Evolutionary conservation across 1,284 basidiomycete species (phyloP).

Genomic region (Fomitopsis palustris): DNA sequence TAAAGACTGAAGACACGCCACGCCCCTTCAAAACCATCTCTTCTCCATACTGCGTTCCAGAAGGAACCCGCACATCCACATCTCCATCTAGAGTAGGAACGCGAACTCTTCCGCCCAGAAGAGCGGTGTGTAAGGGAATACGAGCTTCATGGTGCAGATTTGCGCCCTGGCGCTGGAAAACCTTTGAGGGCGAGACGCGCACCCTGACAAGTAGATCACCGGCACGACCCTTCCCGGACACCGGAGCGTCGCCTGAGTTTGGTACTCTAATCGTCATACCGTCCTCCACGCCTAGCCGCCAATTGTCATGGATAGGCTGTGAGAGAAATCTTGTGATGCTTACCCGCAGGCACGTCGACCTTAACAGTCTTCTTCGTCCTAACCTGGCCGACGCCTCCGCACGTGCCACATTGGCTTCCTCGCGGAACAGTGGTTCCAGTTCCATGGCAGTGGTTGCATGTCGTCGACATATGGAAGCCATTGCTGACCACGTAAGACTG

Average conservation of each 20-base stretch:
- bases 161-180: conserved; percentile 89
- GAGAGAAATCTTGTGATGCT: conserved; percentile 26
- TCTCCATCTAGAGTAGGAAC: conserved; percentile 96
- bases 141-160: conserved; percentile 91
- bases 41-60: conserved; percentile 94
- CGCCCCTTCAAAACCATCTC: conserved; percentile 93
- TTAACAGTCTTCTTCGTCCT: conserved; percentile 77
- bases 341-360: conserved; percentile 85
- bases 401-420: conserved; percentile 76
- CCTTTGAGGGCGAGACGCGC: conserved; percentile 78
- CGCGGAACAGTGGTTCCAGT: conserved; percentile 79
- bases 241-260: conserved; percentile 82
- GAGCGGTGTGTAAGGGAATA: conserved; percentile 89
- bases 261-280: conserved; percentile 92
- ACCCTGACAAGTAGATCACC: conserved; percentile 92
- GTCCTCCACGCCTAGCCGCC: conserved; percentile 81
- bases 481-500: conserved; percentile 89
- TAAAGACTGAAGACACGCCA: conserved; percentile 75
- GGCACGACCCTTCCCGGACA: conserved; percentile 70
- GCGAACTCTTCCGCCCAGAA: conserved; percentile 89
- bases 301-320: conserved; percentile 12
- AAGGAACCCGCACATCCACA: conserved; percentile 91
- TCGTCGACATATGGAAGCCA: conserved; percentile 97
- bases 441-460: conserved; percentile 86
- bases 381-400: conserved; percentile 88